A percentile compares a stretch with the other conserved stretches of the same genome.
phyloP scores from a whole-genome alignment of 352 stramenopile species.

The Phytophthora hibernalis region DNA sequence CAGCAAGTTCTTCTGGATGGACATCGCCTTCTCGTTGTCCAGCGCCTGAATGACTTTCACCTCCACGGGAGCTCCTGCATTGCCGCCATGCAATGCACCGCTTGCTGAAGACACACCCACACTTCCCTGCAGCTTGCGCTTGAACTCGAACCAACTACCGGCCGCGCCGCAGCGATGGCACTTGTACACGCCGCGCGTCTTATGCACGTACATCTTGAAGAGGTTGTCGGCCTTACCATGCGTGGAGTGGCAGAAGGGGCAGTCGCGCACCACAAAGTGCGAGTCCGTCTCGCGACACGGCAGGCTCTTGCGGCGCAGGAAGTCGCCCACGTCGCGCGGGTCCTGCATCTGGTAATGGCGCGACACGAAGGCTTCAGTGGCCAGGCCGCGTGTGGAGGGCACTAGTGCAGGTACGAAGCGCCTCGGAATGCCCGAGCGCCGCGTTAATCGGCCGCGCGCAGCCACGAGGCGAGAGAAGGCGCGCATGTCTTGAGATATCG shows the following conservation, averaged over 20 bases:
- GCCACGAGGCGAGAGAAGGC: slow-evolving; percentile 26
- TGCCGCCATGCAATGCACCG: slow-evolving; percentile 43
- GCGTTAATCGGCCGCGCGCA: slow-evolving; percentile 15
- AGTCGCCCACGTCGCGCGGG: slow-evolving; percentile 66
- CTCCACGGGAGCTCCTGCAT: slow-evolving; percentile 17
- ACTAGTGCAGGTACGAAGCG: slow-evolving; percentile 4
- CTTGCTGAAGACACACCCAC: slow-evolving; percentile 55
- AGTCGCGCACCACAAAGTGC: slow-evolving; percentile 85
- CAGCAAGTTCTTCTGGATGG: slow-evolving; percentile 83
- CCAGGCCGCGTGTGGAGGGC: slow-evolving; percentile 12
- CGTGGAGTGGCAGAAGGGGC: slow-evolving; percentile 88
- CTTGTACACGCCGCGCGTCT: slow-evolving; percentile 88
- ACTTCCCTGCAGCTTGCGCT: slow-evolving; percentile 76
- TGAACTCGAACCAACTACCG: slow-evolving; percentile 92
- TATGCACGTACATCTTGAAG: slow-evolving; percentile 93
- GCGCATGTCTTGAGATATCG: slow-evolving; percentile 27
- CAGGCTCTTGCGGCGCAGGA: slow-evolving; percentile 81
- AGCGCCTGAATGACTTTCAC: slow-evolving; percentile 81
- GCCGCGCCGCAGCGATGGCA: slow-evolving; percentile 89
- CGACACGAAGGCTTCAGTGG: slow-evolving; percentile 74
- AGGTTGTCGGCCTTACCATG: slow-evolving; percentile 87
- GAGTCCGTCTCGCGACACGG: slow-evolving; percentile 70
- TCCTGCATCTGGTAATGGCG: slow-evolving; percentile 80
- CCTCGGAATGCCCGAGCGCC: slow-evolving; percentile 2
- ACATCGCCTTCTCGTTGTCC: slow-evolving; percentile 86